Base-by-base conservation (phyloP, 306 rosid species). In the Inga oerstediana region DNA sequence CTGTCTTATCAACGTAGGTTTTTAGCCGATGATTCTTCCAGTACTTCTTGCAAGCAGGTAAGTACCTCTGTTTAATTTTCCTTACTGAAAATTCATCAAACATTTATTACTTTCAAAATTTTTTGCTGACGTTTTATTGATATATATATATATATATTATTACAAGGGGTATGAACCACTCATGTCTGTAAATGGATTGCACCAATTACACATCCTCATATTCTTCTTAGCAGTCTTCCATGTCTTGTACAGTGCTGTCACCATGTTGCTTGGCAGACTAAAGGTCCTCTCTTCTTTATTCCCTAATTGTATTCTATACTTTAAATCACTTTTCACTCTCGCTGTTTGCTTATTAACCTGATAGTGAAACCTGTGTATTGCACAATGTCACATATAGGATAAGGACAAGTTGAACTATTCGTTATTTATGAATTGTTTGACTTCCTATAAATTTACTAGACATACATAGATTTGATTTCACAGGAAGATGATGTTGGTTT, bases 191-290 rank as follows among this genome's bases (percentile, higher is more conserved):
- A 83, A 92, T 16, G 99, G 97, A 77, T 84, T 97, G 91, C 99
- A 97, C 91, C 97, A 97, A 79, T 75, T 97, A 66, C 99, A 97
- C 92, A 91, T 97, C 76, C 97, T 97, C 81, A 90, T 97, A 41
- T 97, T 97, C 90, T 97, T 97, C 91, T 89, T 97, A 79, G 99
- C 99, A 14, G 83, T 90, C 70, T 89, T 97, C 84, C 99, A 97
- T 27, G 98, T 97, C 78, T 20, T 89, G 65, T 97, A 91, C 86
- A 97, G 97, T 80, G 93, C 92, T 75, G 76, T 94, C 88, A 94
- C 98, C 71, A 97, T 97, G 99, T 88, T 97, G 91, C 99, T 97
- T 22, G 99, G 99, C 76, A 94, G 98, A 85, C 89, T 97, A 44
- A 97, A 97, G 98, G 99, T 97, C 75, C 54, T 67, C 24, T 56